Conservation (phyloP, 2,329 filamentous ascomycete genomes). For the Penicillium sp. region DNA sequence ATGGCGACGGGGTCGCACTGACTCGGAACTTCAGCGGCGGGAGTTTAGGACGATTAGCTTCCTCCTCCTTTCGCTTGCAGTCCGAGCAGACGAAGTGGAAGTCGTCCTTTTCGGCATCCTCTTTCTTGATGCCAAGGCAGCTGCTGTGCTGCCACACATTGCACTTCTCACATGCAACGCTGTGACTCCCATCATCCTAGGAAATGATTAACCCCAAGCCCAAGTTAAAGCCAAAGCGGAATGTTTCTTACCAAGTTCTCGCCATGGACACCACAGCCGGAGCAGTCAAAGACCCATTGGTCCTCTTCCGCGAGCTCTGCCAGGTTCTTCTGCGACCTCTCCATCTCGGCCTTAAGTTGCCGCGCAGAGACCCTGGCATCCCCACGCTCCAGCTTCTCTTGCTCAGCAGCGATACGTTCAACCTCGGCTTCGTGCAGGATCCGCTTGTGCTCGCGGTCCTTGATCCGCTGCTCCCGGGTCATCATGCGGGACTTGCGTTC, state of each 20-base stretch:
- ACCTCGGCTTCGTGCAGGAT: constrained; percentile 83
- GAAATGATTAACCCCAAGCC: constrained; percentile 23
- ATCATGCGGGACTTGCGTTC: constrained; percentile 78
- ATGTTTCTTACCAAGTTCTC: constrained; percentile 63
- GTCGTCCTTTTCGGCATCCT: constrained; percentile 78
- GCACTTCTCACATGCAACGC: constrained; percentile 89
- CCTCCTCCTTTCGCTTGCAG: constrained; percentile 70
- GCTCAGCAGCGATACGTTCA: constrained; percentile 74
- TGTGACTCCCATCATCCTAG: constrained; percentile 87
- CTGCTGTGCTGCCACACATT: constrained; percentile 97
- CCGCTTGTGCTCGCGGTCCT: constrained; percentile 81
- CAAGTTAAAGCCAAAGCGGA: neutral
- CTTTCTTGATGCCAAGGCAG: constrained; percentile 77
- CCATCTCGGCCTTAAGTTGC: constrained; percentile 78
- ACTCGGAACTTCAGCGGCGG: constrained; percentile 62
- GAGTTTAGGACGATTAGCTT: constrained; percentile 63
- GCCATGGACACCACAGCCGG: constrained; percentile 82
- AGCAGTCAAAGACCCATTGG: constrained; percentile 92
- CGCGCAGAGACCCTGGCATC: constrained; percentile 72
- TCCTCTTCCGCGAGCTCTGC: constrained; percentile 74
- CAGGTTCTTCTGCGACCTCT: constrained; percentile 75
- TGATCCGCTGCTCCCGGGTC: constrained; percentile 81
- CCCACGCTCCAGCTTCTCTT: constrained; percentile 59
- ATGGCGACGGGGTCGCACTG: constrained; percentile 52
- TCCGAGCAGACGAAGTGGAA: constrained; percentile 84